phyloP scores from a whole-genome alignment of 140 eudicot species.

The Bidens hawaiensis region DNA sequence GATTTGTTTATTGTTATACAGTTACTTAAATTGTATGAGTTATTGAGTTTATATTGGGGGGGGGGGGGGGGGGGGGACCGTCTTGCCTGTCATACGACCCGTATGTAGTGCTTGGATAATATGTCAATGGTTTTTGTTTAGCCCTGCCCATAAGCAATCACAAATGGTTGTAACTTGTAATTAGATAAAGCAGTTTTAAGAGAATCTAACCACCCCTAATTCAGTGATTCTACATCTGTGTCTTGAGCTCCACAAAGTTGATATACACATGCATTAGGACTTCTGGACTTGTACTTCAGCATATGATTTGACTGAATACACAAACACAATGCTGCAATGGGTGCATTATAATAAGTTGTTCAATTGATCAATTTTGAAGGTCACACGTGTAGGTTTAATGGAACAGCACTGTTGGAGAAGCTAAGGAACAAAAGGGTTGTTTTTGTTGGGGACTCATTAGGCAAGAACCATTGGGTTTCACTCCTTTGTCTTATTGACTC shows the following conservation, averaged over 20 bases:
- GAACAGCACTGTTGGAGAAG: slow-evolving; percentile 48
- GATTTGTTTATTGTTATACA: no score
- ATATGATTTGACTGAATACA: neutral
- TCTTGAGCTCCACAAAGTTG: neutral
- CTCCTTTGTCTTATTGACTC: slow-evolving; percentile 51
- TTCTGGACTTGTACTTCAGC: neutral
- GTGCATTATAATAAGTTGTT: slow-evolving; percentile 16
- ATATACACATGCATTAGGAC: slow-evolving; percentile 2
- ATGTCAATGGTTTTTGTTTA: no score
- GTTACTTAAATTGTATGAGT: no score
- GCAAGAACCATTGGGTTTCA: slow-evolving; percentile 59
- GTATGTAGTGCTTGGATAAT: no score
- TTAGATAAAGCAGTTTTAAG: no score
- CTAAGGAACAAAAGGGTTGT: slow-evolving; percentile 62
- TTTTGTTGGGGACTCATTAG: slow-evolving; percentile 73
- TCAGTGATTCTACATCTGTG: no score
- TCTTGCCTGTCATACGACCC: no score
- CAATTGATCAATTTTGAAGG: neutral
- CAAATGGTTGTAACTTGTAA: no score
- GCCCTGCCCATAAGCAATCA: no score
- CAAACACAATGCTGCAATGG: neutral
- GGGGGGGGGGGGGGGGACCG: no score
- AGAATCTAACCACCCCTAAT: no score
- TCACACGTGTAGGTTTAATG: slow-evolving; percentile 49
- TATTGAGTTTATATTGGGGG: no score